Conservation (phyloP, 164 flowering plant genomes). For the Piper betle region DNA sequence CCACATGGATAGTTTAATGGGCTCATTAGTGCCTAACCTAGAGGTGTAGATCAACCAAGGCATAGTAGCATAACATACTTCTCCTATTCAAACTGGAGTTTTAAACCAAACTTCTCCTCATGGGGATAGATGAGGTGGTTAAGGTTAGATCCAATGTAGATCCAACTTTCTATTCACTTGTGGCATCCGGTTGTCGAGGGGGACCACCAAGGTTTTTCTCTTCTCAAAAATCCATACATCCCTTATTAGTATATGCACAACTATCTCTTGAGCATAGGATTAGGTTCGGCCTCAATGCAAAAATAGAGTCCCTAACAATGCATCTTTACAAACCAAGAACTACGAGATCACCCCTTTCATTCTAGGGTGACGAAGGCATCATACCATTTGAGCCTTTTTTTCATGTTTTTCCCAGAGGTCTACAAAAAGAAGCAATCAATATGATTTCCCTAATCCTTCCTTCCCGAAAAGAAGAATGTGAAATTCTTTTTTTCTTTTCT, state of each 20-base stretch:
- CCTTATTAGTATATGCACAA: neutral
- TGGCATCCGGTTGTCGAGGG: no score
- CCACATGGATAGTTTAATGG: no score
- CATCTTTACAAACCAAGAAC: no score
- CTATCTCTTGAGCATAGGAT: neutral
- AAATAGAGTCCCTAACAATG: slow-evolving; percentile 1
- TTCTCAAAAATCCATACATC: neutral
- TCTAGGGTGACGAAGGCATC: neutral
- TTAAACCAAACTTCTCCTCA: neutral
- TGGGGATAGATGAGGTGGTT: neutral
- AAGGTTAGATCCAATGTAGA: neutral
- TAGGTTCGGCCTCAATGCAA: no score
- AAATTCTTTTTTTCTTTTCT: neutral
- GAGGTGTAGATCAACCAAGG: neutral
- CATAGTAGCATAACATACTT: neutral
- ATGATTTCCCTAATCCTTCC: slow-evolving; percentile 2
- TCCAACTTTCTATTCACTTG: neutral
- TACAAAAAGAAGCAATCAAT: neutral
- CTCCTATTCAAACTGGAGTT: neutral
- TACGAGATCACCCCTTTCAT: slow-evolving; percentile 3
- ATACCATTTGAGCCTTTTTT: neutral
- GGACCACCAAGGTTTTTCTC: neutral
- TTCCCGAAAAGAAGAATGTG: slow-evolving; percentile 1
- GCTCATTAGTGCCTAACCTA: neutral
- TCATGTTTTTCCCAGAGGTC: no score